Evolutionary conservation across 2,329 filamentous ascomycete species (phyloP).

Genomic region (Colletotrichum magnum): DNA sequence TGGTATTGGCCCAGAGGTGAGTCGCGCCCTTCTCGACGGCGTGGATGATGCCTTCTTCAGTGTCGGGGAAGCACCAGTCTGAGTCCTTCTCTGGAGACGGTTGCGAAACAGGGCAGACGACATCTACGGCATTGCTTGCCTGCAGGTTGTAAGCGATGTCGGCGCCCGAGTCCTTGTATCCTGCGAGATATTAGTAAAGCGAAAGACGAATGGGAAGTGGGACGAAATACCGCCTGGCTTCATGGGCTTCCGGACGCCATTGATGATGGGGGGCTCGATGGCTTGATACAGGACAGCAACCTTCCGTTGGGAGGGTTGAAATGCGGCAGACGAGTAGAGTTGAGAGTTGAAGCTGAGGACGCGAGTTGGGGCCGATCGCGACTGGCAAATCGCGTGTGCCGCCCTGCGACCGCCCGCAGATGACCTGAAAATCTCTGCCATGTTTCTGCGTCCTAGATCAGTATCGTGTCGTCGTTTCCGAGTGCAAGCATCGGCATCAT

Average conservation of each 20-base stretch:
- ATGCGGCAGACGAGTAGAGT: neutral
- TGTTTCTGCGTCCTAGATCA: too few species aligned
- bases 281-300: slow-evolving; percentile 64
- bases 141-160: slow-evolving; percentile 8
- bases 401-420: too few species aligned
- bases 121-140: slow-evolving; percentile 44
- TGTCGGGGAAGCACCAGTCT: slow-evolving; percentile 60
- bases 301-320: neutral
- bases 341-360: neutral
- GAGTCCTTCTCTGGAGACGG: slow-evolving; percentile 49
- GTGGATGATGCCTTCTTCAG: slow-evolving; percentile 55
- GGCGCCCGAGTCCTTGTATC: slow-evolving; percentile 1
- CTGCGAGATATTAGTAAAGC: neutral
- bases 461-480: too few species aligned
- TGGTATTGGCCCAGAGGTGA: slow-evolving; percentile 65
- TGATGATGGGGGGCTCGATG: slow-evolving; percentile 61
- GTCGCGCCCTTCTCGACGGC: slow-evolving; percentile 58
- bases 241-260: slow-evolving; percentile 62
- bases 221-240: slow-evolving; percentile 59
- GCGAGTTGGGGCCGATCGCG: neutral
- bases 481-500: neutral
- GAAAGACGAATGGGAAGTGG: too few species aligned
- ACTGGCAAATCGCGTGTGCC: neutral
- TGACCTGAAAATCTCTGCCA: too few species aligned
- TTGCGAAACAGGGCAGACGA: slow-evolving; percentile 49